A percentile compares a stretch with the other conserved stretches of the same genome.
Evolutionary conservation across 2,329 filamentous ascomycete genomes (phyloP).

Genomic region (Beauveria sp.): DNA sequence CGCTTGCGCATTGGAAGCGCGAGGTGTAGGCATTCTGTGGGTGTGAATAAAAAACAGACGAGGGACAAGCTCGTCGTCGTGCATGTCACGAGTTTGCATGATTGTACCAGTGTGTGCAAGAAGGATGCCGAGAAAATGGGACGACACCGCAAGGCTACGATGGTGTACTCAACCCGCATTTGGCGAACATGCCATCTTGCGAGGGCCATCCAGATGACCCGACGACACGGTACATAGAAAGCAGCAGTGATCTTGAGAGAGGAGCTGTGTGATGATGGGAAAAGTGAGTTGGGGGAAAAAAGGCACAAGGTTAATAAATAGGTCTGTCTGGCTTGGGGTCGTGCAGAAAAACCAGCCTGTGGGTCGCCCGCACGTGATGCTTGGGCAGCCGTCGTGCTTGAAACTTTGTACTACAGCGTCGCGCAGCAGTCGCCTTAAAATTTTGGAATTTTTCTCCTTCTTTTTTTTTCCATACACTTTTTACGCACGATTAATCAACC

Average conservation of each 20-base stretch:
- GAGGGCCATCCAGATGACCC: too few relatives aligned
- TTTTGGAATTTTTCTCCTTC: background rate
- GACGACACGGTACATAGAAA: too few relatives aligned
- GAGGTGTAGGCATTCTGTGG: conserved; percentile 57
- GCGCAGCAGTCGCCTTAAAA: too few relatives aligned
- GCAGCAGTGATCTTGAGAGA: too few relatives aligned
- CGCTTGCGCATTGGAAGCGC: conserved; percentile 48
- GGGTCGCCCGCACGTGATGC: conserved; percentile 21
- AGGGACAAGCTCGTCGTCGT: background rate
- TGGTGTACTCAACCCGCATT: background rate
- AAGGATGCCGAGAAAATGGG: background rate
- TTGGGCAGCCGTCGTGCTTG: background rate
- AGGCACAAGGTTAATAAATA: background rate
- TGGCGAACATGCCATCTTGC: background rate
- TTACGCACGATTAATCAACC: conserved; percentile 55
- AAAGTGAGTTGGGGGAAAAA: background rate
- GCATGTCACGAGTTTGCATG: background rate
- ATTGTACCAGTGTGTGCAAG: conserved; percentile 1
- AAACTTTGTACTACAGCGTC: background rate
- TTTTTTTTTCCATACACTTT: conserved; percentile 36
- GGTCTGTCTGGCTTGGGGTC: background rate
- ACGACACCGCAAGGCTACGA: background rate
- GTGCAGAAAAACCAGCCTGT: background rate
- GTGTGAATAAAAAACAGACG: conserved; percentile 18
- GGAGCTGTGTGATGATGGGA: background rate